Evolutionary conservation across 768 basidiomycete genomes (phyloP), one percentile per base, ranked within the genome.

Genomic region (Leccinum barrowsii): DNA sequence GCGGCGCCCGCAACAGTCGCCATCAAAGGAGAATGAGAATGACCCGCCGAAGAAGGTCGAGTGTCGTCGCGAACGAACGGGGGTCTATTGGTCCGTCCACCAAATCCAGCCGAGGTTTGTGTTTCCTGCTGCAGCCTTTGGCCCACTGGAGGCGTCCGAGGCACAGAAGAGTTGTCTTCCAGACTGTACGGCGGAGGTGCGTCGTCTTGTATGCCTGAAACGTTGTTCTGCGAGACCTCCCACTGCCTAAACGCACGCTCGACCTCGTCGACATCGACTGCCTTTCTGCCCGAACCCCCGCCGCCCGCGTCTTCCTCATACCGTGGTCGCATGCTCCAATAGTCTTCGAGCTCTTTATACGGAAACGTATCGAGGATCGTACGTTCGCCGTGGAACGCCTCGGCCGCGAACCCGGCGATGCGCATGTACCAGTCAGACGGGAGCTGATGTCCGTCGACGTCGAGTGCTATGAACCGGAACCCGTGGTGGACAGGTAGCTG

Each of bases 371-470:
- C 86, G 40, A 76, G 76, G 7, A 90, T 75, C 44, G 75, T 74
- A n/a, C 85, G 82, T 63, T 87, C 87, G 42, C 82, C 79, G 13
- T 85, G 84, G 30, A 91, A 74, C 26, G 76, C 82, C 71, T 90
- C 87, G 0, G 80, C 86, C 3, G 85, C 86, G 63, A 88, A 83
- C 15, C 89, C 89, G 65, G 80, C 82, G 53, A 91, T 84, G 21
- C 90, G 82, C 87, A 90, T 89, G 68, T 89, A 90, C 91, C 92
- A 94, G 74, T 94, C 92, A 26, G 86, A 75, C 1, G 90, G 90
- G 17, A 92, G 69, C 60, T 89, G 86, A 63, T 85, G 80, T 3
- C 90, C 90, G 63, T 92, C 92, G 59, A 80, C 85, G 64, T 94
- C 91, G 17, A 91, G 77, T 8, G 89, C 86, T 63, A 92, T 71